Conservation (phyloP, 2,329 filamentous ascomycete genomes). For the Xylariaceae sp. region DNA sequence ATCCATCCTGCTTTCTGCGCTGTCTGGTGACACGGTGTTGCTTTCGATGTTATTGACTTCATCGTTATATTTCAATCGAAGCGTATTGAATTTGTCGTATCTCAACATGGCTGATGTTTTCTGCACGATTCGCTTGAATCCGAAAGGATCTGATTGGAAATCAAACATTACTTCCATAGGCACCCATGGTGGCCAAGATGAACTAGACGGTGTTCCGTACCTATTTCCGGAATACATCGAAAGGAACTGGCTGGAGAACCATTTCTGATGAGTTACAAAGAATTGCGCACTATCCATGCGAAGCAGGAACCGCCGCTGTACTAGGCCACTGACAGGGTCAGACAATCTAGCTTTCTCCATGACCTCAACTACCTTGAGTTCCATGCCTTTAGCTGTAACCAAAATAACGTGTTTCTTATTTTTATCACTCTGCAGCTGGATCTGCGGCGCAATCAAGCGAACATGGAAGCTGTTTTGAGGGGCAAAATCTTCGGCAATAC, state of each 20-base stretch:
- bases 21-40: constrained; percentile 58
- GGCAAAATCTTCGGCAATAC: constrained; percentile 86
- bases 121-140: constrained; percentile 97
- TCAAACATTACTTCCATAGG: constrained; percentile 99
- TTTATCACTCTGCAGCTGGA: constrained; percentile 97
- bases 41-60: constrained; percentile 75
- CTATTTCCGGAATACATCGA: constrained; percentile 94
- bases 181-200: constrained; percentile 97
- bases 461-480: constrained; percentile 95
- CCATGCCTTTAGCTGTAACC: constrained; percentile 97
- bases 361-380: constrained; percentile 94
- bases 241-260: constrained; percentile 80
- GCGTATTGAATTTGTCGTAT: constrained; percentile 97
- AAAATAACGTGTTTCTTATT: constrained; percentile 96
- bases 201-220: constrained; percentile 84
- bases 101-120: constrained; percentile 93
- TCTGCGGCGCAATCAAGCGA: constrained; percentile 93
- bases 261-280: constrained; percentile 94
- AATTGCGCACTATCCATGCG: constrained; percentile 98
- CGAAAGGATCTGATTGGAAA: constrained; percentile 90
- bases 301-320: constrained; percentile 90
- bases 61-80: constrained; percentile 96
- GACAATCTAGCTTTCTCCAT: constrained; percentile 95
- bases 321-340: constrained; percentile 91
- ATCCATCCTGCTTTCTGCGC: constrained; percentile 82